These are phyloP conservation scores for Aspergillus brunneoviolaceus DNA, from an alignment of 2,329 filamentous ascomycete genomes.

Conservation along the genomic window DNA sequence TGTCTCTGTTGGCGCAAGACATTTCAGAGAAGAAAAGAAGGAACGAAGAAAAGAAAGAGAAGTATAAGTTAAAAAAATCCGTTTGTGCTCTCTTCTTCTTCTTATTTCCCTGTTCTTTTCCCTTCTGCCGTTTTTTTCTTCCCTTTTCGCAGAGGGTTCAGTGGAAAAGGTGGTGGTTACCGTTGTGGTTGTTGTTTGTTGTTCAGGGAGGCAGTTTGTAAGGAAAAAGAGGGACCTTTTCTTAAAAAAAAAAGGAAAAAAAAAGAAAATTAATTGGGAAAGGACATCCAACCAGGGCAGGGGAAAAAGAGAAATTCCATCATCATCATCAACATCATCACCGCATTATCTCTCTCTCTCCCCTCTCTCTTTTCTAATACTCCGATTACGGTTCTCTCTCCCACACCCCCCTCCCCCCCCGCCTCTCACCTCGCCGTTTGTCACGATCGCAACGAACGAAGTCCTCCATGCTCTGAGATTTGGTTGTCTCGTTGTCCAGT, in stretches of 20 bases:
- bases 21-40: constrained; percentile 10
- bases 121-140: background rate
- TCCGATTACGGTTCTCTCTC: background rate
- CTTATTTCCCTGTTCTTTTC: background rate
- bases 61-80: no score
- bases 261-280: constrained; percentile 17
- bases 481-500: constrained; percentile 18
- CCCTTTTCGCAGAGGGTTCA: constrained; percentile 8
- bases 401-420: constrained; percentile 9
- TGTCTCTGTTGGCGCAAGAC: constrained; percentile 14
- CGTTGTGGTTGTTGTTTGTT: constrained; percentile 6
- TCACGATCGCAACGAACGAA: constrained; percentile 23
- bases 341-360: constrained; percentile 7
- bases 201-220: constrained; percentile 24
- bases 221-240: constrained; percentile 18
- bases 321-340: constrained; percentile 15
- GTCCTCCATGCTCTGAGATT: constrained; percentile 24
- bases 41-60: constrained; percentile 8
- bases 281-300: constrained; percentile 12
- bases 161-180: constrained; percentile 8
- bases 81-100: constrained; percentile 6
- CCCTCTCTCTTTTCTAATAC: background rate
- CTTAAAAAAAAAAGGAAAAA: constrained; percentile 11
- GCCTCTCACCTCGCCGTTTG: constrained; percentile 10
- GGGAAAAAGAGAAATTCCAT: constrained; percentile 14